Base-by-base conservation (phyloP, 805 yeast species). In the Clavispora fructus region DNA sequence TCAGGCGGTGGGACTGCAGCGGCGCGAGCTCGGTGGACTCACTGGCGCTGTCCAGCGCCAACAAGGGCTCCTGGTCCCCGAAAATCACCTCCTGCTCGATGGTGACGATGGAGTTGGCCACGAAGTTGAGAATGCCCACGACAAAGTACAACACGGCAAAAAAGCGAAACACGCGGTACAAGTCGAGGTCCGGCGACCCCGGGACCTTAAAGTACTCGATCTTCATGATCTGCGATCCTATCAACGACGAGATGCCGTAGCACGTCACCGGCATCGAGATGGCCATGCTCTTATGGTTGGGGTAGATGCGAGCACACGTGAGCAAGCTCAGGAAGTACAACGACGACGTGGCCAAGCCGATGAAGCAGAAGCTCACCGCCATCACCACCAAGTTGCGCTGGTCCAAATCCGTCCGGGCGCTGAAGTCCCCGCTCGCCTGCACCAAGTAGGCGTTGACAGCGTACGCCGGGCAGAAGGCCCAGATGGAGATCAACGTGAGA, bases 231-330 rank as follows among this genome's bases (percentile, higher is more conserved):
- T 82, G 90, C 0, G 96, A 77, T 4, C 87, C 85, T 41, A 91
- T 64, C 45, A 94, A 69, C 1, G 95, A 79, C 6, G 95, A 85
- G 28, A 89, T 58, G 1, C 98, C 99, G 63, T 85, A 91, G 51
- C 85, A 85, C 0, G 95, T 79, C 2, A 92, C 91, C 0, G 99
- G 99, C 39, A 86, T 75, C 44, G 95, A 85, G 39, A 92, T 88
- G 29, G 96, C 86, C 45, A 92, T 64, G 2, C 95, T 85, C 48
- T 88, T 87, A 41, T 75, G 73, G 35, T 79, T 70, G 0, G 95
- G 95, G 58, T 81, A 87, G n/a, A 90, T 77, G 56, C 86, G 82
- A 2, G 97, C 95, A 67, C 96, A 88, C 1, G 95, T 85, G 28
- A 86, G 64, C 50, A 86, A 66, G 40, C 87, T 78, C 50, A 85